phyloP scores from a whole-genome alignment of 2,329 filamentous ascomycete species.

The Fusarium camptoceras region DNA sequence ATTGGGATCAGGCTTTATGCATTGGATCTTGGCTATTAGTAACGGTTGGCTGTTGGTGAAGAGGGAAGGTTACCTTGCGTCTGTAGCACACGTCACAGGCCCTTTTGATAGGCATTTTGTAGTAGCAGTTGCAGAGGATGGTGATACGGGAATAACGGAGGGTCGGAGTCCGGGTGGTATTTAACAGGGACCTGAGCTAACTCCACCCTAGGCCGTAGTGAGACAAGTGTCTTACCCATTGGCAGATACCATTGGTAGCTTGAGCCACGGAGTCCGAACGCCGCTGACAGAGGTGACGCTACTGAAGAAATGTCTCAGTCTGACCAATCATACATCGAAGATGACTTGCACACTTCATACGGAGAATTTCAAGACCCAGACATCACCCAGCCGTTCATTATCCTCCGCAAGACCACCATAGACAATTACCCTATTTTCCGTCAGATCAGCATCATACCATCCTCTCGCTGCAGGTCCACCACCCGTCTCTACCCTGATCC shows the following conservation, averaged over 20 bases:
- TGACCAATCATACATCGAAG: not conserved
- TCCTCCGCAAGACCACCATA: slow-evolving; percentile 4
- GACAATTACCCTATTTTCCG: not conserved
- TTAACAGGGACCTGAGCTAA: not conserved
- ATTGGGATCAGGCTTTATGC: not conserved
- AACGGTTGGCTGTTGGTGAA: not conserved
- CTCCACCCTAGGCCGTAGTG: accelerated
- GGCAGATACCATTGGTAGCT: not conserved
- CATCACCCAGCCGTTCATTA: not conserved
- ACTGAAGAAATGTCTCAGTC: not conserved
- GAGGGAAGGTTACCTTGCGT: not conserved
- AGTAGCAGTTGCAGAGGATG: too few species aligned
- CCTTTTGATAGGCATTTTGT: slow-evolving; percentile 1
- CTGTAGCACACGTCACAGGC: slow-evolving; percentile 12
- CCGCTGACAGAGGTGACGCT: not conserved
- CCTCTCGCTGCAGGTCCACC: not conserved
- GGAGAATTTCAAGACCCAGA: not conserved
- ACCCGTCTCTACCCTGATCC: not conserved
- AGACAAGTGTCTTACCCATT: not conserved
- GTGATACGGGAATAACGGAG: not conserved
- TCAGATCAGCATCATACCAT: slow-evolving; percentile 2
- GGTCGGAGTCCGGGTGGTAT: not conserved
- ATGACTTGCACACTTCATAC: not conserved
- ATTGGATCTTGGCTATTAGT: not conserved
- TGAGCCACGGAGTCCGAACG: not conserved